Evolutionary conservation across 2,329 filamentous ascomycete genomes (phyloP).

Genomic region (Exophiala calicioides): DNA sequence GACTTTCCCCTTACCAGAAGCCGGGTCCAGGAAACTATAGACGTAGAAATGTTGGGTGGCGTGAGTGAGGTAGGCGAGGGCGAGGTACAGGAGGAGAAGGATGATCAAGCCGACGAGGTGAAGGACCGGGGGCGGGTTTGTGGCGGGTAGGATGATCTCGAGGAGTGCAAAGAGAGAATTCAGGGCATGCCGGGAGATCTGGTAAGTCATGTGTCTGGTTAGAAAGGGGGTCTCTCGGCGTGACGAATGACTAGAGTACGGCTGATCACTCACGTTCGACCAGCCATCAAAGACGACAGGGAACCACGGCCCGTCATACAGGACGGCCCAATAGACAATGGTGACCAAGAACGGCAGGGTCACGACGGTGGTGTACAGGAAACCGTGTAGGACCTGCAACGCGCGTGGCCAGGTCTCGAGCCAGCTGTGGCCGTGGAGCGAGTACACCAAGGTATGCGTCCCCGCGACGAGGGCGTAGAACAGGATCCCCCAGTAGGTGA

Average conservation of each 20-base stretch:
- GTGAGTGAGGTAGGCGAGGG: constrained; percentile 71
- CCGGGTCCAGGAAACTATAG: constrained; percentile 74
- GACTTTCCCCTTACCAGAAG: constrained; percentile 55
- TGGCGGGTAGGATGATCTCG: constrained; percentile 70
- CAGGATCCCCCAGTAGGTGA: constrained; percentile 79
- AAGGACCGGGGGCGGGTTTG: constrained; percentile 62
- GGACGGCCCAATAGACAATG: constrained; percentile 67
- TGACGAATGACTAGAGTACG: not conserved
- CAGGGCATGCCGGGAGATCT: constrained; percentile 71
- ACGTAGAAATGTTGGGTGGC: constrained; percentile 72
- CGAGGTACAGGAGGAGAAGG: constrained; percentile 71
- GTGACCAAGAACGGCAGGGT: constrained; percentile 70
- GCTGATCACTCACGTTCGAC: constrained; percentile 48
- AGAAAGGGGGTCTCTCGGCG: not conserved
- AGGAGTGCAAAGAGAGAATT: constrained; percentile 75
- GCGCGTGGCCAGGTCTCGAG: constrained; percentile 61
- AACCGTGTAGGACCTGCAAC: constrained; percentile 65
- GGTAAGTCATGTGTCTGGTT: constrained; percentile 1
- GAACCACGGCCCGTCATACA: constrained; percentile 59
- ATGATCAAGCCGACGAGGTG: constrained; percentile 69
- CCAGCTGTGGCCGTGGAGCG: constrained; percentile 51
- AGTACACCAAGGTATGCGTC: constrained; percentile 70
- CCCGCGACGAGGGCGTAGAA: constrained; percentile 74
- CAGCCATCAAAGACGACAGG: constrained; percentile 56
- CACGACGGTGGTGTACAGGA: constrained; percentile 64